Base-by-base conservation (phyloP, 306 rosid genomes). In the Vigna trinervia region DNA sequence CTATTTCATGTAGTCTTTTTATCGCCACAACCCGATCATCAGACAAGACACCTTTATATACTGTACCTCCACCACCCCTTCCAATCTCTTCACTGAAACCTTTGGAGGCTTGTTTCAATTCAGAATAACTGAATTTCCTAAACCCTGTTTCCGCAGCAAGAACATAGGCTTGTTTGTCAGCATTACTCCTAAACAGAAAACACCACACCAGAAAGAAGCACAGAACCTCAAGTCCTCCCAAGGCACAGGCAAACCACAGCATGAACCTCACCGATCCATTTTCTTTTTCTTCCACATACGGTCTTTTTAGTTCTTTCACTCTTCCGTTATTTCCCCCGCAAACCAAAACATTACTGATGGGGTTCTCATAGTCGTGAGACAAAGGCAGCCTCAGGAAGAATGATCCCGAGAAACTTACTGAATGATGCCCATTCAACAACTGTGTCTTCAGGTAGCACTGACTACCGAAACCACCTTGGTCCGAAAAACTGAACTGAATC, bases 1-100 rank as follows among this genome's bases (percentile, higher is more conserved):
- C 73, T 0, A 65, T 52, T 2, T 65, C 65, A 51, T 76, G 54
- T 1, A 76, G 15, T 12, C 41, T 12, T 54, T 76, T 76, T 36
- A 64, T 51, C 0, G 80, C 80, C 6, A 22, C 66, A 38, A 76
- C 64, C 51, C 65, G 39, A 9, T 64, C 2, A 52, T 76, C 73
- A 1, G 73, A 76, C 12, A 76, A 50, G 5, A 38, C 65, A 36
- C 65, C 80, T 19, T 76, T 76, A 39, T 64, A 76, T 1, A 76
- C 80, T 36, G 1, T 65, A 39, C 80, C 80, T 9, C 80, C 80
- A 51, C 10, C 73, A 38, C 80, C 80, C 20, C 56, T 64, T 76
- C 80, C 80, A 64, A 76, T 65, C 66, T 76, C 80, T 76, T 64
- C 12, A 4, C 66, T 15, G 41, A 76, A 76, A 65, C 66, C 66